These are phyloP conservation scores for Aspergillus udagawae DNA, from an alignment of 2,329 filamentous ascomycete species.

Conservation along the genomic window DNA sequence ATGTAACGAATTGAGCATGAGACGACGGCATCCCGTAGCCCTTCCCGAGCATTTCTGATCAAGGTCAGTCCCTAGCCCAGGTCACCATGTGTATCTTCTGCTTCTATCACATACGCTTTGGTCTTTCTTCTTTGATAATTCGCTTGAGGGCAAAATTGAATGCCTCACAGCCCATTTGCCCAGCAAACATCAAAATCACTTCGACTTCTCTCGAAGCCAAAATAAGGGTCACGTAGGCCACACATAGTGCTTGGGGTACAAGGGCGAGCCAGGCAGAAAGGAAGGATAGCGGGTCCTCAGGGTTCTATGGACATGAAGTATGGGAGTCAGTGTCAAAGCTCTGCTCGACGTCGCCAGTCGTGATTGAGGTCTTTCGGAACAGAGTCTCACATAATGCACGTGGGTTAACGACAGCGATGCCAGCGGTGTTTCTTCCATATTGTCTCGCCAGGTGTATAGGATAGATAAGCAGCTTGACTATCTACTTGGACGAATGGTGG, in stretches of 20 bases:
- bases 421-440: slow-evolving; percentile 51
- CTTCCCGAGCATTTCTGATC: slow-evolving; percentile 68
- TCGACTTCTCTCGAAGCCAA: slow-evolving; percentile 90
- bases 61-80: neutral
- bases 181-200: slow-evolving; percentile 81
- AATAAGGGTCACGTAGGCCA: slow-evolving; percentile 85
- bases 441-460: neutral
- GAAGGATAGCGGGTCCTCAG: slow-evolving; percentile 77
- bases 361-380: neutral
- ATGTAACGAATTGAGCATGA: slow-evolving; percentile 91
- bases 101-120: slow-evolving; percentile 57
- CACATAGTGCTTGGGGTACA: slow-evolving; percentile 82
- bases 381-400: slow-evolving; percentile 79
- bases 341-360: neutral
- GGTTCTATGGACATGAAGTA: slow-evolving; percentile 59
- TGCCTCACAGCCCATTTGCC: slow-evolving; percentile 86
- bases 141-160: slow-evolving; percentile 88
- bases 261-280: slow-evolving; percentile 91
- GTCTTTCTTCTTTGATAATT: slow-evolving; percentile 86
- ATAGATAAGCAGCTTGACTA: neutral
- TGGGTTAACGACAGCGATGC: slow-evolving; percentile 92
- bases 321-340: slow-evolving; percentile 1
- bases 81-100: neutral
- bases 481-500: neutral
- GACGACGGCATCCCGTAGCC: slow-evolving; percentile 97